Evolutionary conservation across 345 rosid species (phyloP).

Genomic region (Eucalyptus pumila): DNA sequence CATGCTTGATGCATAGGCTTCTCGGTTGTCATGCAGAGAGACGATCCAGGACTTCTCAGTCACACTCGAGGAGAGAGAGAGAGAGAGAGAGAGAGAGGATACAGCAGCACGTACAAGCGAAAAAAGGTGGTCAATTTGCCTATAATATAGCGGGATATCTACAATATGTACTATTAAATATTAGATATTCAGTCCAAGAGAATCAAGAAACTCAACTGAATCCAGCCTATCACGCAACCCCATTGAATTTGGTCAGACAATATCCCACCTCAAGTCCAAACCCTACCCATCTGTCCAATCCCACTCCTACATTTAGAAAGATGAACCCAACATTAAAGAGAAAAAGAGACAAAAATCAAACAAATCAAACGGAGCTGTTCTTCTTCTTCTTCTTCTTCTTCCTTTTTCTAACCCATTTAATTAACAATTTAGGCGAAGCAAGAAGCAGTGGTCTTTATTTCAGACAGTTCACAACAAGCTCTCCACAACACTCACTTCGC

Average conservation of each 20-base stretch:
- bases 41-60: background rate
- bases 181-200: background rate
- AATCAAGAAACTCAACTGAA: background rate
- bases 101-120: background rate
- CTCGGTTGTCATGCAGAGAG: background rate
- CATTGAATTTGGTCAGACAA: background rate
- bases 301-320: background rate
- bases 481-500: background rate
- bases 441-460: background rate
- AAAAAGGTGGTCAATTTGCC: background rate
- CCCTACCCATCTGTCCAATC: background rate
- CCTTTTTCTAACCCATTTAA: background rate
- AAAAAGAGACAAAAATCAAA: background rate
- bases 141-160: background rate
- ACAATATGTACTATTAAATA: background rate
- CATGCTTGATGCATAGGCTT: background rate
- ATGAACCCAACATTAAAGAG: background rate
- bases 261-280: background rate
- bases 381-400: background rate
- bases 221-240: background rate
- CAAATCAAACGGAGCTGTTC: background rate
- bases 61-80: no score
- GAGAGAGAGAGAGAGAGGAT: background rate
- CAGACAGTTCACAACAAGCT: background rate
- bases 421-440: background rate